These are phyloP conservation scores for Avena sativa DNA, from an alignment of 176 grass and related monocot species.

Conservation along the genomic window DNA sequence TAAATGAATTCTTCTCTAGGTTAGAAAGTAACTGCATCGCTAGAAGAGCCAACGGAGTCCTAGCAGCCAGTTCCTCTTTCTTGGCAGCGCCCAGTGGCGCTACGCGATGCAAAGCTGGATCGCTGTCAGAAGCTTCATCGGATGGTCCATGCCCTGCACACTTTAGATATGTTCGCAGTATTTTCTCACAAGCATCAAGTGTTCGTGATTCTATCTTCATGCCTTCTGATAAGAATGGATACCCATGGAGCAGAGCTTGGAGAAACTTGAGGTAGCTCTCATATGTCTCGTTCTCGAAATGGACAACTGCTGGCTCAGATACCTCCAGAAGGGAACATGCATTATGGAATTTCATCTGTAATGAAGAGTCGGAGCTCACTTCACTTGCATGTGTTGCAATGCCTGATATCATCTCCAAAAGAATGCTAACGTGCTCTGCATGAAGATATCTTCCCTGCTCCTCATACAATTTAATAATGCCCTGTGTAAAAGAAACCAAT, in stretches of 20 bases:
- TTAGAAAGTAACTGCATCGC: slow-evolving; percentile 69
- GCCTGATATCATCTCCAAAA: slow-evolving; percentile 82
- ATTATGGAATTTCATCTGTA: slow-evolving; percentile 79
- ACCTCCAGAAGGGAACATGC: slow-evolving; percentile 91
- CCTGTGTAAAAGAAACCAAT: slow-evolving; percentile 54
- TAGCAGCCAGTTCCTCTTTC: slow-evolving; percentile 86
- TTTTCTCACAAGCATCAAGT: slow-evolving; percentile 66
- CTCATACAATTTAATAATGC: slow-evolving; percentile 71
- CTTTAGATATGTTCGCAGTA: slow-evolving; percentile 77
- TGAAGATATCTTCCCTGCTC: slow-evolving; percentile 59
- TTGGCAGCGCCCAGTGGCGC: slow-evolving; percentile 72
- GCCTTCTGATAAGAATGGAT: slow-evolving; percentile 57
- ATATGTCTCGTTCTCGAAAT: slow-evolving; percentile 94
- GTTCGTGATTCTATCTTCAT: slow-evolving; percentile 75
- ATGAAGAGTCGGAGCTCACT: slow-evolving; percentile 63
- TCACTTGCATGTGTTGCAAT: slow-evolving; percentile 80
- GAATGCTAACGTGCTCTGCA: slow-evolving; percentile 62
- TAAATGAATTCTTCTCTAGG: slow-evolving; percentile 72
- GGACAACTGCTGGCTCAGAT: slow-evolving; percentile 83
- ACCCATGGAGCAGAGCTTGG: slow-evolving; percentile 62
- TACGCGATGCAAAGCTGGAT: slow-evolving; percentile 52
- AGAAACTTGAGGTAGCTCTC: slow-evolving; percentile 84
- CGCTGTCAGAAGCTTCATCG: slow-evolving; percentile 28
- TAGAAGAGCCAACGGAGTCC: slow-evolving; percentile 69
- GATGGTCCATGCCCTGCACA: slow-evolving; percentile 56